A percentile compares a stretch with the other conserved stretches of the same genome.
Evolutionary conservation across 371 early-diverging fungal genomes (phyloP).

Genomic region (Mortierella sp.): DNA sequence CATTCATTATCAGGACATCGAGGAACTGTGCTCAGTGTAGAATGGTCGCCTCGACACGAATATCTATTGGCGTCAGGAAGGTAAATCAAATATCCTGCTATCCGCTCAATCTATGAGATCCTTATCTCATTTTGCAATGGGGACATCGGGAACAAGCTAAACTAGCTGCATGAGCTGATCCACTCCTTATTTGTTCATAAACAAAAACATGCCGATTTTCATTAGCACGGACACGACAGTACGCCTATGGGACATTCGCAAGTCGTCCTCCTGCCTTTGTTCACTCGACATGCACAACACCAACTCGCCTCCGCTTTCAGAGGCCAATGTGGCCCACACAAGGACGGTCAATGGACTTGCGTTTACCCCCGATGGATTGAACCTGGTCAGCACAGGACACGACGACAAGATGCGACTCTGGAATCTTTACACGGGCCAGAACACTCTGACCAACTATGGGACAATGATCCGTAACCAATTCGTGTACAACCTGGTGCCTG

Average conservation of each 20-base stretch:
- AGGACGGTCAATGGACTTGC: slow-evolving; percentile 81
- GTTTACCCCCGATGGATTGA: slow-evolving; percentile 73
- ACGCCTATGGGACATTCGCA: slow-evolving; percentile 88
- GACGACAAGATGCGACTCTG: slow-evolving; percentile 86
- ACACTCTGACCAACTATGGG: slow-evolving; percentile 78
- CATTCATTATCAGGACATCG: slow-evolving; percentile 84
- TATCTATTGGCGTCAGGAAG: slow-evolving; percentile 87
- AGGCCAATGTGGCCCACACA: slow-evolving; percentile 74
- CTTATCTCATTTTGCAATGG: slow-evolving; percentile 2
- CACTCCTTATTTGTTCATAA: slow-evolving; percentile 1
- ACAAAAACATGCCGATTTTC: neutral
- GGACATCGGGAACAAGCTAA: neutral
- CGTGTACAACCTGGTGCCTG: slow-evolving; percentile 60
- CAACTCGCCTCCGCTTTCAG: slow-evolving; percentile 63
- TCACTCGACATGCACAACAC: slow-evolving; percentile 74
- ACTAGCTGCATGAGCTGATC: neutral
- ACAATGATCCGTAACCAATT: slow-evolving; percentile 67
- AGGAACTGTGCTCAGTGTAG: slow-evolving; percentile 75
- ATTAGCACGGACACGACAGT: slow-evolving; percentile 74
- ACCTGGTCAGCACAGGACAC: slow-evolving; percentile 76
- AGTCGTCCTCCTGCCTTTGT: slow-evolving; percentile 71
- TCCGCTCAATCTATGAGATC: neutral
- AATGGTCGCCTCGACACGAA: slow-evolving; percentile 89
- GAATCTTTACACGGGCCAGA: slow-evolving; percentile 79
- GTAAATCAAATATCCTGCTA: slow-evolving; percentile 49